Evolutionary conservation across 2,329 filamentous ascomycete species (phyloP), one percentile per base, ranked within the genome.

Genomic region (Stachybotrys chlorohalonatus): DNA sequence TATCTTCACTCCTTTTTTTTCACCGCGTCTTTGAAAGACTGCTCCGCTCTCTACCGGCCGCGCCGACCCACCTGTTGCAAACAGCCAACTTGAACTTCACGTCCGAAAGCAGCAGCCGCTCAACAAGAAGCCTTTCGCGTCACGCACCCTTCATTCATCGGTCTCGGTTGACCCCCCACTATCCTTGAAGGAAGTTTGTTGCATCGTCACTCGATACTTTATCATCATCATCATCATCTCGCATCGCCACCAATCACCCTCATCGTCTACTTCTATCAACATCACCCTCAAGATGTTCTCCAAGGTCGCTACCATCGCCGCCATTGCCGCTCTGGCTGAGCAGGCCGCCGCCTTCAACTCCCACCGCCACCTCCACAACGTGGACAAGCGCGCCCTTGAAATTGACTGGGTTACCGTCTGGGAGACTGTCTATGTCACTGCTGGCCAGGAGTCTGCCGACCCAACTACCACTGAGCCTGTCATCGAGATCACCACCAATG

Each of bases 21-120:
- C 57, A 67, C 58, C 70, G 74, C 70, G 73, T 79, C 77, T 79
- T 80, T 78, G 76, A 80, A 63, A 80, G 77, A 78, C 70, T 58
- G 70, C 71, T 62, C 51, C 62, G 60, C 66, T 58, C 66, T 62
- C 64, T 53, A 57, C 62, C 68, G 67, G 69, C 70, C 63, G 69
- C 65, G 70, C 68, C 70, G 66, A 52, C 24, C 24, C 8, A n/a
- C 16, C 50, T 24, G 24, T 52, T 42, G 31, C n/a, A 31, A 50
- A 52, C 17, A 39, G 31, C 46, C 2, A 47, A 47, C 46, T 16
- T n/a, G 17, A 51, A 32, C 30, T 31, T 36, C 30, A 36, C 30
- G 5, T 31, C 31, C 24, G 32, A 11, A 51, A 51, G 31, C 49
- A 24, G 24, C 24, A 24, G 24, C 24, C 24, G 24, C 24, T 24